phyloP scores from a whole-genome alignment of 2,329 filamentous ascomycete genomes.

The Metarhizium humberi region DNA sequence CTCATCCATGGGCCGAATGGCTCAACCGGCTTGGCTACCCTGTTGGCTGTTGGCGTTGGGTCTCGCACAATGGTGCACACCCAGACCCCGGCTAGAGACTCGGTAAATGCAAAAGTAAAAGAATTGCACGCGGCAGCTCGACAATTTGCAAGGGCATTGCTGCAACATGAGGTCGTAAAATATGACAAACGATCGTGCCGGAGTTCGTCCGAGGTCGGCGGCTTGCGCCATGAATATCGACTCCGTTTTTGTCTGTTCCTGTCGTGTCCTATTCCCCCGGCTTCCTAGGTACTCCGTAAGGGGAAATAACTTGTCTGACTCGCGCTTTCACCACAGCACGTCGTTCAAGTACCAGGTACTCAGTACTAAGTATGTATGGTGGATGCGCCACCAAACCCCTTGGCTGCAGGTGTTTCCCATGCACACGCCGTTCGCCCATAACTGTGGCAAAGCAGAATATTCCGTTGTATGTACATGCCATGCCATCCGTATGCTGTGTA shows the following conservation, averaged over 20 bases:
- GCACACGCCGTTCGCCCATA: background rate
- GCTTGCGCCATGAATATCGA: background rate
- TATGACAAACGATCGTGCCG: slow-evolving; percentile 5
- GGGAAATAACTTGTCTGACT: slow-evolving; percentile 3
- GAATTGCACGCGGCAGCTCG: background rate
- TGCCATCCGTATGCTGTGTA: too few species aligned
- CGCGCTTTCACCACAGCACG: background rate
- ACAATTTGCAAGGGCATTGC: slow-evolving; percentile 1
- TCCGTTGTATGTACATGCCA: too few species aligned
- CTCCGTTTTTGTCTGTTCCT: background rate
- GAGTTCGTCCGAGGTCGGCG: slow-evolving; percentile 9
- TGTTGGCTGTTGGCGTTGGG: background rate
- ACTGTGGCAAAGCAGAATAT: background rate
- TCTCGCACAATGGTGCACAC: background rate
- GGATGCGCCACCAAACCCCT: background rate
- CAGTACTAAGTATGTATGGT: background rate
- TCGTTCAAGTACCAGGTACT: background rate
- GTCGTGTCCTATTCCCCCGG: background rate
- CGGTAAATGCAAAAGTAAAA: slow-evolving; percentile 6
- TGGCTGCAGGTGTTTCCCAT: background rate
- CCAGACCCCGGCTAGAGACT: slow-evolving; percentile 2
- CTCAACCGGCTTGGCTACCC: background rate
- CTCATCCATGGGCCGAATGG: background rate
- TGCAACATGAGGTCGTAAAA: background rate
- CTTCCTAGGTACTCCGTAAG: background rate